A percentile compares a stretch with the other conserved stretches of the same genome.
Evolutionary conservation across 2,329 filamentous ascomycete species (phyloP).

Genomic region (Monilinia fructigena): DNA sequence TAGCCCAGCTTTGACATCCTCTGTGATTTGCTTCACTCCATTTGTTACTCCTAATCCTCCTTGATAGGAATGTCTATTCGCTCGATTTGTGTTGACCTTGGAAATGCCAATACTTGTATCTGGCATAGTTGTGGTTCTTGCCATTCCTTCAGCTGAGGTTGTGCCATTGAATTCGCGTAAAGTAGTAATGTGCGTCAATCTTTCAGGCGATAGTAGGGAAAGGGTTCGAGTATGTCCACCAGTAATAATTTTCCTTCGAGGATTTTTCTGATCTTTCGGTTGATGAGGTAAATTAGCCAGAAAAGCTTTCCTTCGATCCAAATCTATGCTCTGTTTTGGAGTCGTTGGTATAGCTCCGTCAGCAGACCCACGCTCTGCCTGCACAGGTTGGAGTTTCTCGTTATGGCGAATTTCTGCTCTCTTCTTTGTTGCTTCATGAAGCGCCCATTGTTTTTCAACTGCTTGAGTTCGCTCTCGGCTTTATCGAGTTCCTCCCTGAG

Average conservation of each 20-base stretch:
- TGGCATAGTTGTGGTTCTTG: constrained; percentile 37
- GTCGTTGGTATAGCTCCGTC: constrained; percentile 33
- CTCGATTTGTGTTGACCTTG: constrained; percentile 32
- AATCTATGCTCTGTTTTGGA: constrained; percentile 50
- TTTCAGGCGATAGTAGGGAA: constrained; percentile 72
- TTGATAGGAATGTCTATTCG: constrained; percentile 39
- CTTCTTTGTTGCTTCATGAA: constrained; percentile 75
- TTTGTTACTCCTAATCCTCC: constrained; percentile 33
- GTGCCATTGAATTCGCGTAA: constrained; percentile 42
- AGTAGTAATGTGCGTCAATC: constrained; percentile 33
- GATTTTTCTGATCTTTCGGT: constrained; percentile 37
- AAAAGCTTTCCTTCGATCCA: constrained; percentile 71
- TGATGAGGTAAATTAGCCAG: constrained; percentile 48
- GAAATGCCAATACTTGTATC: constrained; percentile 38
- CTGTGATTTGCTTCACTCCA: constrained; percentile 44
- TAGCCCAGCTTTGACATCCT: constrained; percentile 84
- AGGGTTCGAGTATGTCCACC: constrained; percentile 64
- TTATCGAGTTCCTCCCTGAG: constrained; percentile 83
- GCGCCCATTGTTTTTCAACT: constrained; percentile 82
- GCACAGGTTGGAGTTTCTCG: constrained; percentile 58
- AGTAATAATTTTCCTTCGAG: constrained; percentile 63
- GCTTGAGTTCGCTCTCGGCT: constrained; percentile 73
- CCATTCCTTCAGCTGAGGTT: constrained; percentile 32
- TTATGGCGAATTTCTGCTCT: constrained; percentile 61
- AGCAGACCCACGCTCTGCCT: constrained; percentile 33